phyloP scores from a whole-genome alignment of 345 rosid genomes.

The Sapria himalayana region DNA sequence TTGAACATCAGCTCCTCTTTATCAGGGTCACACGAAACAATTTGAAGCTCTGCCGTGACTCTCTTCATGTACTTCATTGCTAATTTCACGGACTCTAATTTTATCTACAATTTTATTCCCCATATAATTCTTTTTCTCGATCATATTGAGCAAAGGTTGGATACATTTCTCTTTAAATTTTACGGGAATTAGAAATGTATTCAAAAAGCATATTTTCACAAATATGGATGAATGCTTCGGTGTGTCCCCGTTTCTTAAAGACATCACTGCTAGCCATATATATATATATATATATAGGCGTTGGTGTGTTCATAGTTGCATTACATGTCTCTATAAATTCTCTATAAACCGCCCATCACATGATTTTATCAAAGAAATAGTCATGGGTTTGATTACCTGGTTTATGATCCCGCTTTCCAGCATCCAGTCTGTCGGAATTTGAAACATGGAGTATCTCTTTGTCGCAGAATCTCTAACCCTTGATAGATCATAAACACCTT shows the following conservation, averaged over 20 bases:
- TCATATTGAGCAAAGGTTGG: conserved; percentile 5
- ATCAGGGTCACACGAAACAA: conserved; percentile 43
- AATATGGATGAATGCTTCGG: no score
- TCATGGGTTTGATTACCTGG: conserved; percentile 31
- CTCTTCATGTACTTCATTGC: conserved; percentile 96
- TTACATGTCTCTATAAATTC: no score
- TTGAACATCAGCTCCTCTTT: conserved; percentile 92
- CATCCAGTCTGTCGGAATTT: conserved; percentile 86
- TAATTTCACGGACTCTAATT: conserved; percentile 71
- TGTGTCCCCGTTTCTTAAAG: no score
- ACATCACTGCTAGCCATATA: no score
- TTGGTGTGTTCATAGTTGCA: no score
- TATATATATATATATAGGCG: no score
- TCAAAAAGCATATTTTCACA: no score
- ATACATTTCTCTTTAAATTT: neutral
- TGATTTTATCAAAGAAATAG: no score
- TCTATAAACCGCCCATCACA: no score
- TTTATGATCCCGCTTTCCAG: conserved; percentile 70
- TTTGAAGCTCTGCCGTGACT: conserved; percentile 74
- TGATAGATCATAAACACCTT: conserved; percentile 70
- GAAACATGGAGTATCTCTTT: conserved; percentile 37
- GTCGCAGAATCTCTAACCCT: conserved; percentile 82
- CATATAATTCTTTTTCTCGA: no score
- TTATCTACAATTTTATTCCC: conserved; percentile 28
- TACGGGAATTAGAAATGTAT: neutral